A percentile compares a stretch with the other conserved stretches of the same genome.
phyloP scores from a whole-genome alignment of 2,329 filamentous ascomycete species.

The Setomelanomma holmii region DNA sequence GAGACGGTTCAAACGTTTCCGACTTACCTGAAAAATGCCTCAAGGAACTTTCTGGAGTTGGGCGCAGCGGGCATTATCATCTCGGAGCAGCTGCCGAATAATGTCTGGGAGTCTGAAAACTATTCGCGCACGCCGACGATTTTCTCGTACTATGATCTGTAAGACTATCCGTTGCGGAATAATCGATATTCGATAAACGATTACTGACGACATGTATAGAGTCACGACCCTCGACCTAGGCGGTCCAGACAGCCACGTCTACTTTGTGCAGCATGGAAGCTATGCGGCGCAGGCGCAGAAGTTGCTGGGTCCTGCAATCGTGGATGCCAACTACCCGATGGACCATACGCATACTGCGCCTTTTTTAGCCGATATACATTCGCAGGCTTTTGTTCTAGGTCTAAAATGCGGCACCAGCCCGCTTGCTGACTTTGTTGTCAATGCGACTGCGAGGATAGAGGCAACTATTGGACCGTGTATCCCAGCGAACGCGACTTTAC shows the following conservation, averaged over 20 bases:
- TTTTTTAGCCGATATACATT: slow-evolving; percentile 25
- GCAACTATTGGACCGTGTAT: slow-evolving; percentile 20
- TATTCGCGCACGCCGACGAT: slow-evolving; percentile 57
- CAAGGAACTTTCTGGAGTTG: slow-evolving; percentile 58
- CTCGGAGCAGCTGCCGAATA: slow-evolving; percentile 64
- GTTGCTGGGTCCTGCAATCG: slow-evolving; percentile 19
- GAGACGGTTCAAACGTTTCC: slow-evolving; percentile 67
- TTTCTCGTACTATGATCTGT: slow-evolving; percentile 54
- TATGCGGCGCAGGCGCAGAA: slow-evolving; percentile 57
- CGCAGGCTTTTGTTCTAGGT: slow-evolving; percentile 27
- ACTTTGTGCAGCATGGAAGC: slow-evolving; percentile 63
- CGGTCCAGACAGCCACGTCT: slow-evolving; percentile 22
- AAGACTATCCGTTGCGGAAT: no score
- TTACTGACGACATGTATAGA: neutral
- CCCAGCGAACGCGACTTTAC: slow-evolving; percentile 24
- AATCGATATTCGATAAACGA: neutral
- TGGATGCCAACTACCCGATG: slow-evolving; percentile 30
- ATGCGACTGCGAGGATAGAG: slow-evolving; percentile 30
- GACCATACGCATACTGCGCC: slow-evolving; percentile 35
- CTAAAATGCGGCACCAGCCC: slow-evolving; percentile 31
- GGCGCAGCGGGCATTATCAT: slow-evolving; percentile 63
- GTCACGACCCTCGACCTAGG: slow-evolving; percentile 44
- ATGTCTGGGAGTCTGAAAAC: slow-evolving; percentile 63
- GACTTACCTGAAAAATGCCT: slow-evolving; percentile 64
- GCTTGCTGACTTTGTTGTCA: slow-evolving; percentile 23